Evolutionary conservation across 2,329 filamentous ascomycete species (phyloP), one percentile per base, ranked within the genome.

Genomic region (Talaromyces sp.): DNA sequence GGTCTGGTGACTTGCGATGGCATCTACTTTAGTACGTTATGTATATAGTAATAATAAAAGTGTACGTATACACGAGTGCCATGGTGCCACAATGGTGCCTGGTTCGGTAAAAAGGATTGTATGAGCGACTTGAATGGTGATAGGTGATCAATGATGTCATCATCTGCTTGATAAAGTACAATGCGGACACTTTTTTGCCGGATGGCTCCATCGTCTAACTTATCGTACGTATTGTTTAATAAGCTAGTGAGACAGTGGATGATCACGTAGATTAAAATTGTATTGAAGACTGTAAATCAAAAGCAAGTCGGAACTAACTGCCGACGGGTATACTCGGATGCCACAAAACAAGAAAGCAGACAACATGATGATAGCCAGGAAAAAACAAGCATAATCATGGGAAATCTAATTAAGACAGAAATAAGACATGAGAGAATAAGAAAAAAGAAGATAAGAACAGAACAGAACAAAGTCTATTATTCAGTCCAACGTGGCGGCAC

Each of bases 321-420:
- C 56, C 56, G 56, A 59, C 56, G 56, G 56, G 56, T 59, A 59
- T 59, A 45, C 56, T 58, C 56, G 37, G 39, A 45, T 33, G 39
- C 24, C 39, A 59, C 37, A 59, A 58, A 58, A 59, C 33, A 37
- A 39, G 56, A 39, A 59, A 59, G 37, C 24, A 59, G 24, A 59
- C 37, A 37, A 37, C 35, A 37, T 37, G 13, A 59, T 45, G 22
- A 45, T 27, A 58, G 19, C 45, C 22, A n/a, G 22, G 24, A 16
- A 50, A 31, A 27, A 27, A 24, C 13, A 49, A 24, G 10, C 22
- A 49, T 11, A 24, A 31, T 50, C 24, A 50, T 50, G 19, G 24
- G 31, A 27, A 43, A 45, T 56, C 52, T 56, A 56, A 56, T 56
- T 56, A 56, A 16, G 24, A 56, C 33, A 56, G 52, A 33, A 43